Evolutionary conservation across 2,329 filamentous ascomycete genomes (phyloP), one percentile per base, ranked within the genome.

Genomic region (Trichoderma asperellum): DNA sequence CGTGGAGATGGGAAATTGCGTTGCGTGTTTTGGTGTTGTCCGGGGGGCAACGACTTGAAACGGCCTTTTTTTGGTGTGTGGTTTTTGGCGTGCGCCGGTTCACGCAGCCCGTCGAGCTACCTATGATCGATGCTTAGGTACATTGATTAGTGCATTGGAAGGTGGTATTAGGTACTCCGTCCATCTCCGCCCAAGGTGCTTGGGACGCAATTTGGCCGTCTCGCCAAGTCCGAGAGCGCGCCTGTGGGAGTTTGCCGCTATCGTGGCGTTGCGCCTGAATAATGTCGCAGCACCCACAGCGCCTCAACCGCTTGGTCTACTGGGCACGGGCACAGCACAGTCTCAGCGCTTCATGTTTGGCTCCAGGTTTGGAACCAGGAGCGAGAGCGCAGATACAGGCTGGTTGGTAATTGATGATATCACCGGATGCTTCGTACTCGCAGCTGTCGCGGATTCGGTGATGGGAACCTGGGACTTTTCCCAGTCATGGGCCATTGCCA

Each of bases 1-100:
- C 68, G 70, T 70, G 70, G 58, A 68, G 70, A 70, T 70, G 71
- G 66, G 74, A 76, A 76, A 76, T 76, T 76, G 74, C 75, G 74
- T 70, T 72, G 71, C 69, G 70, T 60, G 60, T 59, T 60, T 57
- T 65, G 68, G 60, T 66, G 68, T 68, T 65, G 68, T 69, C 61
- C 57, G 60, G 68, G 68, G 66, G 66, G 52, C 29, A 52, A 57
- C 57, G 27, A 62, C 57, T 62, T 70, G 70, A 70, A 70, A 67
- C 69, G 66, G 40, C 62, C 65, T 68, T 57, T 61, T 62, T 58
- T 61, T 57, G 24, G 34, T 43, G 62, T 40, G 49, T 40, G 12
- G 2, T 49, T 43, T 56, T 43, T 68, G 65, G 65, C 56, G 53
- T 66, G 63, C 53, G 43, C 32, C 43, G 52, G 52, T 66, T 66